Evolutionary conservation across 768 basidiomycete genomes (phyloP).

Genomic region (Leccinum olivaceopallidum): DNA sequence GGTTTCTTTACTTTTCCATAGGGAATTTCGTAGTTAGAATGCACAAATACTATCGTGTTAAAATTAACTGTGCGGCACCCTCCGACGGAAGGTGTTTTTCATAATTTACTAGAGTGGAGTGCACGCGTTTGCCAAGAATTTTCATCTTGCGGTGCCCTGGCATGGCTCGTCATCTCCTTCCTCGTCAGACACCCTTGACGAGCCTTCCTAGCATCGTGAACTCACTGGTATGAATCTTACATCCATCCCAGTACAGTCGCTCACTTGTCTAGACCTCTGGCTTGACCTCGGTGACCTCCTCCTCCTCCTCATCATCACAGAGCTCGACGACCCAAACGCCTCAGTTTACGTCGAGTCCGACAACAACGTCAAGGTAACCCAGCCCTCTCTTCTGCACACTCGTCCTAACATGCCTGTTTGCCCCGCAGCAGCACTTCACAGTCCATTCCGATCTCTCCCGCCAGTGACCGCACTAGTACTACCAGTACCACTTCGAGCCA

Average conservation of each 20-base stretch:
- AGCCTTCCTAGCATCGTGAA: not conserved
- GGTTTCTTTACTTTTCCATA: no score
- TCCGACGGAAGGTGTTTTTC: no score
- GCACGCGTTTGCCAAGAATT: no score
- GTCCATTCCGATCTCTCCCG: slow-evolving; percentile 2
- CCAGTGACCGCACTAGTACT: not conserved
- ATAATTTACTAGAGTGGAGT: no score
- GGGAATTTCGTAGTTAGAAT: no score
- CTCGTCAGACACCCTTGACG: not conserved
- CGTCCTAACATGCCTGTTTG: not conserved
- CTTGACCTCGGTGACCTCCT: not conserved
- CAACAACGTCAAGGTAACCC: slow-evolving; percentile 15
- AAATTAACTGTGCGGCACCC: no score
- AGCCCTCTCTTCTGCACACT: not conserved
- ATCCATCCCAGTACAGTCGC: not conserved
- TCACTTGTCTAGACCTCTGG: not conserved
- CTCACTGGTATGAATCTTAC: not conserved
- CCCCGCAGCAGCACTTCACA: slow-evolving; percentile 6
- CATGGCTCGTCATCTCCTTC: not conserved
- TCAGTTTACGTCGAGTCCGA: not conserved
- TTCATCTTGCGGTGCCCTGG: no score
- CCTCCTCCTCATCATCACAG: not conserved
- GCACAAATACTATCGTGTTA: no score
- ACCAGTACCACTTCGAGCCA: not conserved
- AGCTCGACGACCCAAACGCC: not conserved